Conservation (phyloP, 768 basidiomycete species). For the Lactarius pseudohatsudake region DNA sequence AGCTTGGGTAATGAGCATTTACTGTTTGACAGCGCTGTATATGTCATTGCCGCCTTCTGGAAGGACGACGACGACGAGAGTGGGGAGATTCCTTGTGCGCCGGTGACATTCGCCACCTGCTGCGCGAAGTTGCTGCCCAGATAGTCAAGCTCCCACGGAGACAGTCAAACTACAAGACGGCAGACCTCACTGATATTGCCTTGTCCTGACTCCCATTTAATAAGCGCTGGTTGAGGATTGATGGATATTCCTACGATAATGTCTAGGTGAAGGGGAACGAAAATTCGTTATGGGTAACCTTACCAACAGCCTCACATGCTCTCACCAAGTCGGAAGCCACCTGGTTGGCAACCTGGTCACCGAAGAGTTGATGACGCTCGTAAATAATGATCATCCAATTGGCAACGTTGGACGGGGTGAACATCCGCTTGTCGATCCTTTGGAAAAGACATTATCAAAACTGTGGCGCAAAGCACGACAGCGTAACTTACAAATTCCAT, state of each 20-base stretch:
- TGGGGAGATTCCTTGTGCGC: slow-evolving; percentile 46
- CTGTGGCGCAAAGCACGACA: no score
- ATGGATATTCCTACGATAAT: slow-evolving; percentile 55
- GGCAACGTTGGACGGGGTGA: slow-evolving; percentile 49
- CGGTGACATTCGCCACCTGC: slow-evolving; percentile 49
- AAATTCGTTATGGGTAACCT: slow-evolving; percentile 31
- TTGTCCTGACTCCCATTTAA: slow-evolving; percentile 60
- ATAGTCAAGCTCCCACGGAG: not conserved
- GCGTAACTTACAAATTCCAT: slow-evolving; percentile 68
- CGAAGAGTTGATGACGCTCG: slow-evolving; percentile 61
- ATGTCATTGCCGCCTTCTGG: slow-evolving; percentile 76
- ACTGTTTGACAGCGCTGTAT: slow-evolving; percentile 80
- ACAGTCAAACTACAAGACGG: not conserved
- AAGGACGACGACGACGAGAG: slow-evolving; percentile 63
- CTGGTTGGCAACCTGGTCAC: slow-evolving; percentile 44
- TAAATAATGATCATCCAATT: slow-evolving; percentile 70
- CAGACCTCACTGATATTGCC: slow-evolving; percentile 41
- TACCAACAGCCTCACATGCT: slow-evolving; percentile 58
- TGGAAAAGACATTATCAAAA: not conserved
- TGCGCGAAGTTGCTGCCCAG: slow-evolving; percentile 45
- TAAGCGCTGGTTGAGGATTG: slow-evolving; percentile 42
- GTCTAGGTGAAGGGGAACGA: no score
- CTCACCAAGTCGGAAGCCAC: slow-evolving; percentile 54
- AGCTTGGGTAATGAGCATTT: slow-evolving; percentile 33
- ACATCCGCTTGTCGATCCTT: slow-evolving; percentile 75